Conservation (phyloP, 345 rosid genomes). For the Cardamine occulta region DNA sequence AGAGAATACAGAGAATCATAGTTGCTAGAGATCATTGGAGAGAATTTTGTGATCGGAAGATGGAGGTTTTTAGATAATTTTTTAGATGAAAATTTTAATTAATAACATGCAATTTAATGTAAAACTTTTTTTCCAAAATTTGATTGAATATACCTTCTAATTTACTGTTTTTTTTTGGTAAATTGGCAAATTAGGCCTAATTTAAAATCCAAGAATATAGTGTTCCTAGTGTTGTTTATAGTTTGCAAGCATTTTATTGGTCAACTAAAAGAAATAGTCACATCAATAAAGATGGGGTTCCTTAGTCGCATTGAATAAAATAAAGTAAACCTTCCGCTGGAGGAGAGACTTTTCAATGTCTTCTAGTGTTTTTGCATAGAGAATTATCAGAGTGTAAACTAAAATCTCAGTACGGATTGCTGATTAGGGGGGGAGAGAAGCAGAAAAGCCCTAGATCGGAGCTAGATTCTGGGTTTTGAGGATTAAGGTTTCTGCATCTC, state of each 20-base stretch:
- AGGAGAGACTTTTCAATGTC: slow-evolving; percentile 31
- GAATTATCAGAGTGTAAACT: not conserved
- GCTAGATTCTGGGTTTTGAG: slow-evolving; percentile 24
- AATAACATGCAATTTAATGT: not conserved
- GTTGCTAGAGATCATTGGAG: not conserved
- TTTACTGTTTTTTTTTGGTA: no score
- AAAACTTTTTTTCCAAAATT: not conserved
- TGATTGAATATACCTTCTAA: no score
- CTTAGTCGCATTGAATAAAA: not conserved
- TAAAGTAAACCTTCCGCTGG: slow-evolving; percentile 13
- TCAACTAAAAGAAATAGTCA: not conserved
- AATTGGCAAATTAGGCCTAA: no score
- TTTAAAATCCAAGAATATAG: not conserved
- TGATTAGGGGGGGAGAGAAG: not conserved
- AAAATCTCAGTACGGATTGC: slow-evolving; percentile 4
- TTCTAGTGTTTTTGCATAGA: not conserved
- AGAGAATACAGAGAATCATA: no score
- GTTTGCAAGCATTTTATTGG: not conserved
- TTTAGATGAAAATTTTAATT: no score
- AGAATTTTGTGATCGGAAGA: not conserved
- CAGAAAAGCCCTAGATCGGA: slow-evolving; percentile 24
- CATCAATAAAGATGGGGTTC: not conserved
- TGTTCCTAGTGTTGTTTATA: not conserved
- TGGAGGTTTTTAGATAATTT: not conserved
- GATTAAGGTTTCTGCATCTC: not conserved